Percentiles rank a stretch among this genome's conserved stretches.
Conservation (phyloP, 495 filamentous ascomycete genomes). For the Delitschia confertaspora region DNA sequence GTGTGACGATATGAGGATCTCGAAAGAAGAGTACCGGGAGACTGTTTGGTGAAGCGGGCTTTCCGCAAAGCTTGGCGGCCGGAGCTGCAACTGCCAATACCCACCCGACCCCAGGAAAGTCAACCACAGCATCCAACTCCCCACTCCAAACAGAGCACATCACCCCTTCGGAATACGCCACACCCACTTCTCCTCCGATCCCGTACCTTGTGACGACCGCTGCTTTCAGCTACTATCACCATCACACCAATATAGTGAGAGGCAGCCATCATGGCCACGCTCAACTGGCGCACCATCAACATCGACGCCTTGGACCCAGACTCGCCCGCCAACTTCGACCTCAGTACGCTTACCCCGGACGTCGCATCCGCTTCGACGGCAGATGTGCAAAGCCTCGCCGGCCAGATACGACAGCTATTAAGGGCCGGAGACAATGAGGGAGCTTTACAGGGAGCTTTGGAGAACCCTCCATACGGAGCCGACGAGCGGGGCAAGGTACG, state of each 20-base stretch:
- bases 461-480: conserved; percentile 63
- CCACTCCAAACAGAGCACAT: neutral
- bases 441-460: conserved; percentile 67
- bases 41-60: neutral
- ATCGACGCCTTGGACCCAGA: conserved; percentile 86
- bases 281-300: conserved; percentile 88
- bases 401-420: conserved; percentile 76
- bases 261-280: conserved; percentile 43
- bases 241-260: conserved; percentile 15
- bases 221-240: neutral
- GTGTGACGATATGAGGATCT: conserved; percentile 15
- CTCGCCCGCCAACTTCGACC: conserved; percentile 76
- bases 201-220: neutral
- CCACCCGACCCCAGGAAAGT: neutral
- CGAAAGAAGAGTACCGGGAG: conserved; percentile 8
- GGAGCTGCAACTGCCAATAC: neutral
- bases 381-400: conserved; percentile 62
- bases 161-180: neutral
- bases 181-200: neutral
- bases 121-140: conserved; percentile 2
- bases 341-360: conserved; percentile 65
- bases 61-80: conserved; percentile 9
- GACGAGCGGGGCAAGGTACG: conserved; percentile 63
- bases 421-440: conserved; percentile 78
- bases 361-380: conserved; percentile 55